These are phyloP conservation scores for Capsicum rhomboideum DNA, from an alignment of 257 asterid genomes.

Conservation along the genomic window DNA sequence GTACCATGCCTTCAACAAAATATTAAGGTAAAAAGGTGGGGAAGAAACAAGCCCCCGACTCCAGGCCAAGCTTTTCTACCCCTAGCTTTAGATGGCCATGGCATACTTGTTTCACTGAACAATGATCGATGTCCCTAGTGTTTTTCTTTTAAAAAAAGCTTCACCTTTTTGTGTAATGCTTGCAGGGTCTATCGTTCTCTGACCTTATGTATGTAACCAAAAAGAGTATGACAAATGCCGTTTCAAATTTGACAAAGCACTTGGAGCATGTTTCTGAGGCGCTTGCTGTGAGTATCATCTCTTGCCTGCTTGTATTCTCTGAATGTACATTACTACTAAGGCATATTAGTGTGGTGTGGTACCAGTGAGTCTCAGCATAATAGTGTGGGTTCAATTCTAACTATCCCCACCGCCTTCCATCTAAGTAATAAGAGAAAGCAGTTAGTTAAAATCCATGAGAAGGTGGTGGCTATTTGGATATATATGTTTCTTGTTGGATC, in stretches of 20 bases:
- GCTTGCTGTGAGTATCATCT: constrained; percentile 54
- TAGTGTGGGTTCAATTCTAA: background rate
- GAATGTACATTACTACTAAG: background rate
- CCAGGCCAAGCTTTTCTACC: background rate
- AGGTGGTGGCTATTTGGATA: background rate
- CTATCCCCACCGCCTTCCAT: background rate
- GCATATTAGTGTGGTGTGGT: background rate
- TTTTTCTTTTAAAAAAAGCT: background rate
- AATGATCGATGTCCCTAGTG: background rate
- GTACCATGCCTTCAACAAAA: background rate
- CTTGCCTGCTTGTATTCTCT: background rate
- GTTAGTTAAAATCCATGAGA: background rate
- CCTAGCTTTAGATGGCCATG: background rate
- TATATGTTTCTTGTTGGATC: background rate
- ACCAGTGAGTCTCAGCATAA: background rate
- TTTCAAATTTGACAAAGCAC: constrained; percentile 74
- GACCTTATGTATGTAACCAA: constrained; percentile 92
- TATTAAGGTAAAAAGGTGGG: background rate
- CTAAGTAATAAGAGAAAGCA: background rate
- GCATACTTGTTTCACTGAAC: background rate
- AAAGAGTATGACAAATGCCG: constrained; percentile 71
- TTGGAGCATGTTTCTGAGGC: constrained; percentile 76
- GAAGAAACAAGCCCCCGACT: background rate
- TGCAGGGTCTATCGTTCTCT: constrained; percentile 76
- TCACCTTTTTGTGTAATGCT: background rate